Percentiles rank a stretch among this genome's conserved stretches.
phyloP scores from a whole-genome alignment of 2,329 filamentous ascomycete species.

The Aureobasidium sp. region DNA sequence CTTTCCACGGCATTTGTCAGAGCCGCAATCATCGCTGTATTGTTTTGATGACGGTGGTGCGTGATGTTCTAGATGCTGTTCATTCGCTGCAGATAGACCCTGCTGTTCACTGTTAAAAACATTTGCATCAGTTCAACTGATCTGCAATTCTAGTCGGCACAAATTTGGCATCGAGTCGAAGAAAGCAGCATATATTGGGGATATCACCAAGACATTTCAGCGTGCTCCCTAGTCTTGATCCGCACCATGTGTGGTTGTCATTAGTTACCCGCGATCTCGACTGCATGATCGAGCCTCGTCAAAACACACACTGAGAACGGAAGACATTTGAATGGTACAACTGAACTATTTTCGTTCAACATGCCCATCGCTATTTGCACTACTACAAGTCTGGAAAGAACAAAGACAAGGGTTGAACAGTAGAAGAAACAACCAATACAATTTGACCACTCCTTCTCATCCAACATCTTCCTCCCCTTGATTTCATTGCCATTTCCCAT shows the following conservation, averaged over 20 bases:
- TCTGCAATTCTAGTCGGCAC: too few species aligned
- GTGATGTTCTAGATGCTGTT: neutral
- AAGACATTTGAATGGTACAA: neutral
- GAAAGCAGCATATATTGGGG: too few species aligned
- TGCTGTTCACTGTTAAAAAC: neutral
- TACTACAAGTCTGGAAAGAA: neutral
- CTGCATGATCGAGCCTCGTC: neutral
- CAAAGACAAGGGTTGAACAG: neutral
- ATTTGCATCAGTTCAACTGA: too few species aligned
- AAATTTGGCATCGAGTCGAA: too few species aligned
- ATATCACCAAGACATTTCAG: neutral
- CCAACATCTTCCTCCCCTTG: constrained; percentile 3
- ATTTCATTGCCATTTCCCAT: neutral
- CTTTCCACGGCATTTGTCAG: neutral
- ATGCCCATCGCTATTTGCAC: neutral
- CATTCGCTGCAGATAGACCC: neutral
- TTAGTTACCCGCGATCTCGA: neutral
- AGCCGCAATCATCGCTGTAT: neutral
- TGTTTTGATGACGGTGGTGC: neutral
- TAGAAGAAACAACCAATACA: constrained; percentile 12
- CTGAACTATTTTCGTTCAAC: neutral
- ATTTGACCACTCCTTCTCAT: constrained; percentile 1
- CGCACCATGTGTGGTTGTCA: neutral
- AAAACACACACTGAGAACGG: neutral
- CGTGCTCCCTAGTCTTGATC: neutral